A percentile compares a stretch with the other conserved stretches of the same genome.
Conservation (phyloP, 345 rosid genomes). For the Pugionium dolabratum region DNA sequence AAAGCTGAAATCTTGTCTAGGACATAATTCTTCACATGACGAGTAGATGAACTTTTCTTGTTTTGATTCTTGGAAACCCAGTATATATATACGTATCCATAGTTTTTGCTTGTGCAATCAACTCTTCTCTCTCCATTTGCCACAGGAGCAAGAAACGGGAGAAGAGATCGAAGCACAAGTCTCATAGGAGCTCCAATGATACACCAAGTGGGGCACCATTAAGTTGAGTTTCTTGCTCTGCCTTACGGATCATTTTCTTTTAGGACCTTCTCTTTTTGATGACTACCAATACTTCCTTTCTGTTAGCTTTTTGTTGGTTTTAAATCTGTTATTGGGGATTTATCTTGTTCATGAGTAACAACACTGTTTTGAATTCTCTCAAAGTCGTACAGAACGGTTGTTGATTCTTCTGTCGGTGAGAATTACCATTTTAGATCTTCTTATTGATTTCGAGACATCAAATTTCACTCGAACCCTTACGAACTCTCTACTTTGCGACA, state of each 20-base stretch:
- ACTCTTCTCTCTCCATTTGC: neutral
- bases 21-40: constrained; percentile 75
- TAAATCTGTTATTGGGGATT: too few species aligned
- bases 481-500: too few species aligned
- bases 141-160: constrained; percentile 74
- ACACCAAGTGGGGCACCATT: constrained; percentile 29
- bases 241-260: neutral
- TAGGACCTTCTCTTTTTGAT: too few species aligned
- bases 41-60: constrained; percentile 51
- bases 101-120: neutral
- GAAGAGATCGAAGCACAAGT: constrained; percentile 86
- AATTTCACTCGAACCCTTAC: too few species aligned
- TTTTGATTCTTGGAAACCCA: constrained; percentile 12
- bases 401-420: too few species aligned
- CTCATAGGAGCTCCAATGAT: constrained; percentile 61
- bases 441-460: too few species aligned
- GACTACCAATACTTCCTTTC: too few species aligned
- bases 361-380: too few species aligned
- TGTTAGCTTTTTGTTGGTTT: too few species aligned
- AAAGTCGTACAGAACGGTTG: too few species aligned
- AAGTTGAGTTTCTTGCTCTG: constrained; percentile 21
- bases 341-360: too few species aligned
- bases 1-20: constrained; percentile 90
- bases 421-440: too few species aligned
- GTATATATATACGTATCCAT: neutral